phyloP scores from a whole-genome alignment of 1,284 basidiomycete species.

The Fomitopsis pinicola region DNA sequence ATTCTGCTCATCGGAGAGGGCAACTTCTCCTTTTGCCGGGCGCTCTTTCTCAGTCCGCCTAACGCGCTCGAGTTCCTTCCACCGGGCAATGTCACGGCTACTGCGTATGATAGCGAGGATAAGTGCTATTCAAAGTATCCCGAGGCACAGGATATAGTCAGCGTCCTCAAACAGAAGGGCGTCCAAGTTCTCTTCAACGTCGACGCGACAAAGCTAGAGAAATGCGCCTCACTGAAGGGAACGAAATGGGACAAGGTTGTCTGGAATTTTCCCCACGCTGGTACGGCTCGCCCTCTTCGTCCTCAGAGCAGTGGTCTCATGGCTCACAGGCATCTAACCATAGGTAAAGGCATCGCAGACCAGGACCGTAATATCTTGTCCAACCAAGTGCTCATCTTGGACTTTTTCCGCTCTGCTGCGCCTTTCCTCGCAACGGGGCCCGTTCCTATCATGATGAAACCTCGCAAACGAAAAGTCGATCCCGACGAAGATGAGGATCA shows the following conservation, averaged over 20 bases:
- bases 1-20: conserved; percentile 94
- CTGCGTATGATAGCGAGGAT: conserved; percentile 81
- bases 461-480: conserved; percentile 45
- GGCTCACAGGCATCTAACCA: conserved; percentile 1
- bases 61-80: conserved; percentile 49
- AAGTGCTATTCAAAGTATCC: conserved; percentile 85
- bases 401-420: conserved; percentile 76
- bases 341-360: conserved; percentile 91
- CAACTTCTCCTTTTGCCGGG: conserved; percentile 89
- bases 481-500: conserved; percentile 36
- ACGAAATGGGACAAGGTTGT: conserved; percentile 76
- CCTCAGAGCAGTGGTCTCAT: not conserved
- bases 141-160: conserved; percentile 65
- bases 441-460: conserved; percentile 37
- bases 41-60: conserved; percentile 61
- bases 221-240: conserved; percentile 48
- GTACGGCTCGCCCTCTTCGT: conserved; percentile 38
- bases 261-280: conserved; percentile 97
- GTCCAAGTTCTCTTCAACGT: conserved; percentile 78
- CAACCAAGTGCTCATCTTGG: conserved; percentile 87
- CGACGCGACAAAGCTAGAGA: conserved; percentile 80
- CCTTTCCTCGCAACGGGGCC: conserved; percentile 60
- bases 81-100: conserved; percentile 75
- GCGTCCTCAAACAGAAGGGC: conserved; percentile 51
- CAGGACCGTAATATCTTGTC: conserved; percentile 91